These are phyloP conservation scores for Penicillium subrubescens DNA, from an alignment of 495 filamentous ascomycete genomes.

Conservation along the genomic window DNA sequence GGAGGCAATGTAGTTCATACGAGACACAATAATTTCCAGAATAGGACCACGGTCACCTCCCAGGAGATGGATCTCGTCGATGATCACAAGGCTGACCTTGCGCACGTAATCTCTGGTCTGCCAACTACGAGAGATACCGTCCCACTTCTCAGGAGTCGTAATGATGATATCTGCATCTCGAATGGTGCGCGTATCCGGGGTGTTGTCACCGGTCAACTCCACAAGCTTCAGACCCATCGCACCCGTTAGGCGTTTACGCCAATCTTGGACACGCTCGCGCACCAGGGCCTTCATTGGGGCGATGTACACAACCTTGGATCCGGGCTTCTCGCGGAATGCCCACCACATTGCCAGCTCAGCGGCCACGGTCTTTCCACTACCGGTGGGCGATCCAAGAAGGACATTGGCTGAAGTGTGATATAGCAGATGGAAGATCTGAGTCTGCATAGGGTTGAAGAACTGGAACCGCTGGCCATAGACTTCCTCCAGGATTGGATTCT, in stretches of 20 bases:
- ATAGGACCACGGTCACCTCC: constrained; percentile 96
- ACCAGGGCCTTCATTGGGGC: constrained; percentile 99
- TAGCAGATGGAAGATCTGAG: constrained; percentile 93
- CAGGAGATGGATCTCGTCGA: constrained; percentile 96
- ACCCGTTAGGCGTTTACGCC: constrained; percentile 78
- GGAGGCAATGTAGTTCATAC: constrained; percentile 99
- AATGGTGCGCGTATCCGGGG: constrained; percentile 92
- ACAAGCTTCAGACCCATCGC: constrained; percentile 90
- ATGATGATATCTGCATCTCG: constrained; percentile 96
- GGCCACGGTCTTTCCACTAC: constrained; percentile 95
- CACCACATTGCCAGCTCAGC: constrained; percentile 99
- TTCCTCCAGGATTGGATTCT: constrained; percentile 84
- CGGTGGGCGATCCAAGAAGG: constrained; percentile 93
- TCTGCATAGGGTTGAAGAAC: constrained; percentile 99
- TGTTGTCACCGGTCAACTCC: constrained; percentile 97
- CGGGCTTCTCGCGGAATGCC: constrained; percentile 94
- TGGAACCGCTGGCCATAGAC: constrained; percentile 86
- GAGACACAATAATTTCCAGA: constrained; percentile 97
- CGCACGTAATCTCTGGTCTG: constrained; percentile 94
- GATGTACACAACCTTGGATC: constrained; percentile 98
- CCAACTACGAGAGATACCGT: constrained; percentile 98
- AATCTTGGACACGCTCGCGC: constrained; percentile 94
- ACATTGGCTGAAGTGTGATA: constrained; percentile 93
- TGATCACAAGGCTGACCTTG: constrained; percentile 94
- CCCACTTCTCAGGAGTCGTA: constrained; percentile 99